phyloP scores from a whole-genome alignment of 441 rosid genomes.

The Jatropha multifida region DNA sequence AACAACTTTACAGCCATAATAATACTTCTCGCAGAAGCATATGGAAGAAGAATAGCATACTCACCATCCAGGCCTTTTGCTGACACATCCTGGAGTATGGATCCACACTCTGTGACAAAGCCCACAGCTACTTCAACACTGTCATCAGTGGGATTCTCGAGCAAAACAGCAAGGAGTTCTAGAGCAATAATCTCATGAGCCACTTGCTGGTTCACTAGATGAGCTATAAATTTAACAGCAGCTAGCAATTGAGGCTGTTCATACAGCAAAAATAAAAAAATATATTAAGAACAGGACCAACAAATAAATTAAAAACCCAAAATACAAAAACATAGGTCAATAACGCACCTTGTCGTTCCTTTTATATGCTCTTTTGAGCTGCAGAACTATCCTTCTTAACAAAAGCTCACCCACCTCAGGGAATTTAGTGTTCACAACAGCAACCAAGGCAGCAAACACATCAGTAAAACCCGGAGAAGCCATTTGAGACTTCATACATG shows the following conservation, averaged over 20 bases:
- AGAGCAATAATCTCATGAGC: conserved; percentile 83
- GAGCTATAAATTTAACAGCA: conserved; percentile 87
- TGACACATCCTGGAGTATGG: conserved; percentile 79
- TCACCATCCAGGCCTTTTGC: conserved; percentile 86
- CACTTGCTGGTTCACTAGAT: conserved; percentile 90
- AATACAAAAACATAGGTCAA: not conserved
- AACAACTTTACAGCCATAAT: not conserved
- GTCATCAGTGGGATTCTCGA: conserved; percentile 79
- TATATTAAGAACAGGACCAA: not conserved
- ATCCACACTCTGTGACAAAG: conserved; percentile 87
- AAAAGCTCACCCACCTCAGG: conserved; percentile 88
- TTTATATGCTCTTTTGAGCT: conserved; percentile 48
- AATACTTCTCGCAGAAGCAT: not conserved
- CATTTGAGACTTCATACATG: conserved; percentile 95
- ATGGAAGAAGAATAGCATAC: conserved; percentile 21
- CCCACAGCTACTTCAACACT: conserved; percentile 98
- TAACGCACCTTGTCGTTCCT: conserved; percentile 2
- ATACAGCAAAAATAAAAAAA: not conserved
- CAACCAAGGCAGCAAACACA: conserved; percentile 83
- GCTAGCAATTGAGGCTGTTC: conserved; percentile 75
- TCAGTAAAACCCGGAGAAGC: conserved; percentile 92
- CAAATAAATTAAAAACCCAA: not conserved
- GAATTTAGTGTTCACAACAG: conserved; percentile 86
- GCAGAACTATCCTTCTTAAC: conserved; percentile 81
- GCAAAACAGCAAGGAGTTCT: conserved; percentile 66